phyloP scores from a whole-genome alignment of 305 asterid genomes.

The Fraxinus latifolia region DNA sequence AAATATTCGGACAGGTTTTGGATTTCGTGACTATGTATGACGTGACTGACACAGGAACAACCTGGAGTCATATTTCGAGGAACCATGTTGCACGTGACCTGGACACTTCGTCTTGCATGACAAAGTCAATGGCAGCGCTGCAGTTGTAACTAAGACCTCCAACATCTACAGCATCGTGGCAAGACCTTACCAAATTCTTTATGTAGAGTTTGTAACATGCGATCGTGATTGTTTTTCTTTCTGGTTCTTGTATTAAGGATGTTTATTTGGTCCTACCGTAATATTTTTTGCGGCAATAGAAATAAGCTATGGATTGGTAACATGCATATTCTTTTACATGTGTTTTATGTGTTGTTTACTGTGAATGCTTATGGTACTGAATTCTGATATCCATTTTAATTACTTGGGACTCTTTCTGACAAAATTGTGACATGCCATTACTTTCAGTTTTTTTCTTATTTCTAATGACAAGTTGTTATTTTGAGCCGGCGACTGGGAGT shows the following conservation, averaged over 20 bases:
- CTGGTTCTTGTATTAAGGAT: not conserved
- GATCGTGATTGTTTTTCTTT: not conserved
- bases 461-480: no score
- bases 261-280: constrained; percentile 10
- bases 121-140: constrained; percentile 74
- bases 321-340: not conserved
- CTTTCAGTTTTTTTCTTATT: not conserved
- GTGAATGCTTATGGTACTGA: not conserved
- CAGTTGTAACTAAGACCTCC: constrained; percentile 41
- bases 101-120: constrained; percentile 84
- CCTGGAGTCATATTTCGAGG: constrained; percentile 77
- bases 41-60: constrained; percentile 30
- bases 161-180: not conserved
- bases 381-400: not conserved
- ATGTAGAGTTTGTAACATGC: constrained; percentile 8
- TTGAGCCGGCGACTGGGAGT: no score
- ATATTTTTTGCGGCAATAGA: not conserved
- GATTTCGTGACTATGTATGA: constrained; percentile 73
- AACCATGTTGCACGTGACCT: constrained; percentile 67
- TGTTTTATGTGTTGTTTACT: not conserved
- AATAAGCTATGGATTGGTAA: not conserved
- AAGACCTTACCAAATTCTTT: constrained; percentile 20
- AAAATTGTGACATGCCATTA: not conserved
- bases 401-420: not conserved
- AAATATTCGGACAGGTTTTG: constrained; percentile 88